Conservation (phyloP, 441 rosid genomes). For the Populus hybrid region DNA sequence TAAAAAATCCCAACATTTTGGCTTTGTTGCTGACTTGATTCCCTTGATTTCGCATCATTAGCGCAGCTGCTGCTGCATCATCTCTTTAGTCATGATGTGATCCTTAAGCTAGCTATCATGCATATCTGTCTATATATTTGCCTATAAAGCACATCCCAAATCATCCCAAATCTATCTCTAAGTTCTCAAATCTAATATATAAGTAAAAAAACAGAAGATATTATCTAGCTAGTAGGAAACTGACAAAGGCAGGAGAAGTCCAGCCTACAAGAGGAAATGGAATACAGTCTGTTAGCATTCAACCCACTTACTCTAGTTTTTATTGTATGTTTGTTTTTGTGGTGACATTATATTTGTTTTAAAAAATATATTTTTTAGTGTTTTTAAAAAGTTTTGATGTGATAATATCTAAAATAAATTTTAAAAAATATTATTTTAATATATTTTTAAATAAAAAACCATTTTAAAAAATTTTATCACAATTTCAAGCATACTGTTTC, state of each 20-base stretch:
- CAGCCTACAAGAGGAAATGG: constrained; percentile 32
- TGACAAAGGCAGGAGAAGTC: constrained; percentile 12
- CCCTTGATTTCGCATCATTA: not conserved
- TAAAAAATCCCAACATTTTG: not conserved
- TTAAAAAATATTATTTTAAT: no score
- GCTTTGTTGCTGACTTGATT: not conserved
- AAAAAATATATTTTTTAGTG: no score
- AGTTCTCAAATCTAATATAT: not conserved
- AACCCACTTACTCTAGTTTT: not conserved
- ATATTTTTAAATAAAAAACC: no score
- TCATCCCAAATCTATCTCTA: constrained; percentile 5
- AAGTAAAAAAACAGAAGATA: not conserved
- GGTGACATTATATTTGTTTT: no score
- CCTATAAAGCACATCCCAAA: not conserved
- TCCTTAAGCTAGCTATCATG: not conserved
- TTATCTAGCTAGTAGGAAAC: constrained; percentile 5
- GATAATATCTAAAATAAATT: no score
- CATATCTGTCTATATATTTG: not conserved
- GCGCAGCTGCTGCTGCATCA: not conserved
- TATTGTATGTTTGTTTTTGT: no score
- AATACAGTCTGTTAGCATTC: constrained; percentile 38
- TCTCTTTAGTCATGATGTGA: not conserved
- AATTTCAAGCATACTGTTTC: not conserved
- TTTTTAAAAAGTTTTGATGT: no score
- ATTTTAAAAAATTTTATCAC: no score